Evolutionary conservation across 192 early-diverging fungal genomes (phyloP).

Genomic region (Podila epicladia): DNA sequence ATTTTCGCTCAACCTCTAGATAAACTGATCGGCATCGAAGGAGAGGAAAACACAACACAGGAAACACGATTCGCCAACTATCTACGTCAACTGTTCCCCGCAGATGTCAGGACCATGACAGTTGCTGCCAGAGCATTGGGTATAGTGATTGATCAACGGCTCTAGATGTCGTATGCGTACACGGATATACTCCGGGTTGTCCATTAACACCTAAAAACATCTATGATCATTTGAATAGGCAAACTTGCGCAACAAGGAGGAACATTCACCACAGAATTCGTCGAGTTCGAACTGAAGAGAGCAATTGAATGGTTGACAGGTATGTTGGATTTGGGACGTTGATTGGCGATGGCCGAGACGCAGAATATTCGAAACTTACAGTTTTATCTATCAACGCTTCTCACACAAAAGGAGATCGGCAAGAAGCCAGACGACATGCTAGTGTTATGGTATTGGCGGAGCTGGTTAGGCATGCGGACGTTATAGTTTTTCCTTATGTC

Average conservation of each 20-base stretch:
- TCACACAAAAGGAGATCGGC: conserved; percentile 68
- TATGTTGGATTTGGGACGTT: conserved; percentile 15
- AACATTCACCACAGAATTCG: conserved; percentile 82
- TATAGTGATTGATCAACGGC: conserved; percentile 15
- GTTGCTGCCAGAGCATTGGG: conserved; percentile 80
- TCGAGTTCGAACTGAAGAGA: conserved; percentile 85
- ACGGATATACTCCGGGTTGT: background rate
- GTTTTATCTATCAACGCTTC: background rate
- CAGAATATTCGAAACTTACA: background rate
- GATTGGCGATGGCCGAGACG: background rate
- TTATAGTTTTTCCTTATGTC: conserved; percentile 84
- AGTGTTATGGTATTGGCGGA: conserved; percentile 83
- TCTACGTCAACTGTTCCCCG: conserved; percentile 78
- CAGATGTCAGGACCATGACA: conserved; percentile 73
- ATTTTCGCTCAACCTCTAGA: conserved; percentile 54
- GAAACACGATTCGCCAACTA: conserved; percentile 85
- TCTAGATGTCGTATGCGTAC: too few relatives aligned
- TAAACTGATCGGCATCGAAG: conserved; percentile 83
- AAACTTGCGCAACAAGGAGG: conserved; percentile 70
- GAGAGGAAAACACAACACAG: conserved; percentile 83
- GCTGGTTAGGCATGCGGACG: conserved; percentile 80
- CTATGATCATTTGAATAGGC: conserved; percentile 43
- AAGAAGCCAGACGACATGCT: conserved; percentile 81
- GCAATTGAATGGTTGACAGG: conserved; percentile 89
- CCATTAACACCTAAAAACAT: background rate